A percentile compares a stretch with the other conserved stretches of the same genome.
Conservation (phyloP, 805 yeast species). For the Saccharomycopsis sp. region DNA sequence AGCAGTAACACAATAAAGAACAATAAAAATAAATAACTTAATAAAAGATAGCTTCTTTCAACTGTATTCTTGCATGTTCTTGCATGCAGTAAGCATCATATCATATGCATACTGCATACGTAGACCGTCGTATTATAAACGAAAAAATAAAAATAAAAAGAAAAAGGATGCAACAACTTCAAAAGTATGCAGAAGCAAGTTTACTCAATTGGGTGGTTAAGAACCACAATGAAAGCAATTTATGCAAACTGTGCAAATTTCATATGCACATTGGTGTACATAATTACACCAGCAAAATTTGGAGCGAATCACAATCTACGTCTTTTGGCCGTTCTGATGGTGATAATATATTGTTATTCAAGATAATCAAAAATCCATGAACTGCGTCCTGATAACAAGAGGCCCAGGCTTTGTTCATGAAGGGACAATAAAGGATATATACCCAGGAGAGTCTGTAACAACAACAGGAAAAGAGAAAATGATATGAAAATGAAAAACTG, state of each 20-base stretch:
- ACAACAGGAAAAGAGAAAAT: no score
- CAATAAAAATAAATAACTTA: background rate
- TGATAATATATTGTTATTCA: no score
- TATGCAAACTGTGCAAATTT: background rate
- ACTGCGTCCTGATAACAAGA: no score
- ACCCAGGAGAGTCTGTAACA: no score
- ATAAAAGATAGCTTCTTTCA: background rate
- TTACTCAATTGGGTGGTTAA: background rate
- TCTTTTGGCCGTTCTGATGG: no score
- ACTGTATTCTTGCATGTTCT: background rate
- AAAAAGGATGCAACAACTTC: background rate
- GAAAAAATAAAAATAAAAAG: no score
- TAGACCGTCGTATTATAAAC: background rate
- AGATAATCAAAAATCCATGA: no score
- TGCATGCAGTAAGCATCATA: no score
- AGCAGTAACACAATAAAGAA: background rate
- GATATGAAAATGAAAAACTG: no score
- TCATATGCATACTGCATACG: background rate
- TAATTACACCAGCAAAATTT: background rate
- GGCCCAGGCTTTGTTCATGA: no score
- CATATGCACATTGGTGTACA: background rate
- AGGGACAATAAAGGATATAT: no score
- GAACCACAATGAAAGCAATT: background rate
- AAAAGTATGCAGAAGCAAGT: background rate
- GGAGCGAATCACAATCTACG: no score